A percentile compares a stretch with the other conserved stretches of the same genome.
Evolutionary conservation across 192 early-diverging fungal genomes (phyloP).

Genomic region (Linnemannia elongata): DNA sequence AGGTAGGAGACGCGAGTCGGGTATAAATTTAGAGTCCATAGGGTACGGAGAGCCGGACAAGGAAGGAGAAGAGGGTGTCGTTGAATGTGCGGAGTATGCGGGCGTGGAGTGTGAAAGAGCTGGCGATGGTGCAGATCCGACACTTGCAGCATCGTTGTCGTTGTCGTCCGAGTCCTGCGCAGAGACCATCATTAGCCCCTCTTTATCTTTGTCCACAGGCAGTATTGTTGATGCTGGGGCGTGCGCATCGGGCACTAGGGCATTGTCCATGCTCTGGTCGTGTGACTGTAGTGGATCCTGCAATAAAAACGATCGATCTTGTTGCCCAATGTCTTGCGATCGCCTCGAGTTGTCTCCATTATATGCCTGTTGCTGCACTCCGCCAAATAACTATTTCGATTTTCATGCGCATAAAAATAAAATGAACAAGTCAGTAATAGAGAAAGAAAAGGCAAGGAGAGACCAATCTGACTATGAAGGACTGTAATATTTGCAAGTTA

Average conservation of each 20-base stretch:
- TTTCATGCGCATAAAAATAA: background rate
- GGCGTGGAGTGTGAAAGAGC: background rate
- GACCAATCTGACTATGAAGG: background rate
- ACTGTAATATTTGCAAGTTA: background rate
- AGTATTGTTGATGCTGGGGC: background rate
- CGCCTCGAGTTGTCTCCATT: conserved; percentile 3
- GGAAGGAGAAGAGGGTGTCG: background rate
- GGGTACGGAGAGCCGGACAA: background rate
- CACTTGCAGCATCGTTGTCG: background rate
- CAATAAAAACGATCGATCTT: background rate
- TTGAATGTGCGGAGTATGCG: background rate
- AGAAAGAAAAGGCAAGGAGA: background rate
- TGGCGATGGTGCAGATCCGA: background rate
- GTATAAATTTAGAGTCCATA: background rate
- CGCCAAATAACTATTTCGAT: background rate
- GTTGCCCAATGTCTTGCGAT: background rate
- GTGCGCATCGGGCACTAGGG: background rate
- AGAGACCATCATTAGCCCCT: background rate
- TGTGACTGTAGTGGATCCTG: background rate
- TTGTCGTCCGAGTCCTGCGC: background rate
- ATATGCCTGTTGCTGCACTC: background rate
- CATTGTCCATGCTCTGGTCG: background rate
- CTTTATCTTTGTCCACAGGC: background rate
- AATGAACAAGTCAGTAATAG: background rate
- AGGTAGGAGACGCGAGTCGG: background rate